Percentiles rank a stretch among this genome's conserved stretches.
phyloP scores from a whole-genome alignment of 2,329 filamentous ascomycete species.

The Pseudocercospora fijiensis region DNA sequence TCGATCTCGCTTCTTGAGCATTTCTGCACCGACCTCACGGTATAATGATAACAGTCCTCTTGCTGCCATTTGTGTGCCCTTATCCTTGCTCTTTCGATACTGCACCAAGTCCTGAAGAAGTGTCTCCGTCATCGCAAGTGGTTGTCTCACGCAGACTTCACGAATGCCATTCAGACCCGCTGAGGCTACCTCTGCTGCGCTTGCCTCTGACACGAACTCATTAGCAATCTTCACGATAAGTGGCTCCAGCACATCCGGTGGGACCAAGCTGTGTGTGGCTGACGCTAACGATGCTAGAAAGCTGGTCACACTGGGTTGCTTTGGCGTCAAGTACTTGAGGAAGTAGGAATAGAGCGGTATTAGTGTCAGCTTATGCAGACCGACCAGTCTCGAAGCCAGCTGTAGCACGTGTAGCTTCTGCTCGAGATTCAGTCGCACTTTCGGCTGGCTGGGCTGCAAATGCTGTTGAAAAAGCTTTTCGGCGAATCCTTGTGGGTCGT shows the following conservation, averaged over 20 bases:
- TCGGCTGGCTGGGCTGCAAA: slow-evolving; percentile 69
- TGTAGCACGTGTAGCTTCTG: slow-evolving; percentile 88
- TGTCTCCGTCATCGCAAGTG: slow-evolving; percentile 93
- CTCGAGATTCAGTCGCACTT: slow-evolving; percentile 80
- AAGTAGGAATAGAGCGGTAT: slow-evolving; percentile 95
- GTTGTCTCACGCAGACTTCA: slow-evolving; percentile 88
- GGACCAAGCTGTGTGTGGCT: slow-evolving; percentile 85
- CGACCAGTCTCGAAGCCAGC: slow-evolving; percentile 84
- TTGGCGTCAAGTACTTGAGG: slow-evolving; percentile 81
- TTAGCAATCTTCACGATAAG: slow-evolving; percentile 94
- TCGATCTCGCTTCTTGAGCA: slow-evolving; percentile 84
- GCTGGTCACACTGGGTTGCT: slow-evolving; percentile 85
- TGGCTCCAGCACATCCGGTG: slow-evolving; percentile 87
- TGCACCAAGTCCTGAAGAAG: slow-evolving; percentile 93
- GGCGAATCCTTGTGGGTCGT: slow-evolving; percentile 91
- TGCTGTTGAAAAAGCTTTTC: slow-evolving; percentile 89
- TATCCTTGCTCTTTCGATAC: slow-evolving; percentile 97
- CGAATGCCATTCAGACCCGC: slow-evolving; percentile 93
- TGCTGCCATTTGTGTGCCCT: slow-evolving; percentile 98
- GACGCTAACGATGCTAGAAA: slow-evolving; percentile 92
- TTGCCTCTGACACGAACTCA: slow-evolving; percentile 94
- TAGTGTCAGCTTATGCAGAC: slow-evolving; percentile 86
- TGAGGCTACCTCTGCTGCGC: slow-evolving; percentile 84
- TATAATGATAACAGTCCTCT: slow-evolving; percentile 89
- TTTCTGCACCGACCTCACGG: slow-evolving; percentile 83